Base-by-base conservation (phyloP, 148 eudicot genomes). In the Cornus florida region DNA sequence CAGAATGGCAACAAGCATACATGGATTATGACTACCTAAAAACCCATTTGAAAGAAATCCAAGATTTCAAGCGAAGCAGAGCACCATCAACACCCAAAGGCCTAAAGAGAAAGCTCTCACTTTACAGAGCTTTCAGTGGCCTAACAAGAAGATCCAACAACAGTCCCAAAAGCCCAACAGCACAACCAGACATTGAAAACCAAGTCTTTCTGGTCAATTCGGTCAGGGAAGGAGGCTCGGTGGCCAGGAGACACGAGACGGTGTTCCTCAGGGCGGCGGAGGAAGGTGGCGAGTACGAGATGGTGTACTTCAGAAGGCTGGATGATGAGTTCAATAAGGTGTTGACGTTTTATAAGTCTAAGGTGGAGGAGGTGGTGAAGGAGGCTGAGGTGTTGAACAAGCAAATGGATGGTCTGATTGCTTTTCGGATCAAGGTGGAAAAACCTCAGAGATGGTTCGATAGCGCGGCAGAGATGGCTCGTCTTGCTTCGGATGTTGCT, bases 381-480 rank as follows among this genome's bases (percentile, higher is more conserved):
- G 70, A 79, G 16, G 89, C 89, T 0, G 85, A 71, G 32, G 41
- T 74, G 71, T 43, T 84, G 81, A 80, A 56, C 39, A 81, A 46
- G 13, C 87, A 87, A 59, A 87, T 84, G 89, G 82, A 87, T 77
- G 89, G 85, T 8, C 74, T 87, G 46, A 84, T 87, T 76, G 87
- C 87, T 79, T 66, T 87, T 12, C 20, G 89, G 75, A 72, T 82
- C 13, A 82, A 43, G n/a, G 85, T 84, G 17, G 83, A 79, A 32
- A 19, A 80, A 3, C 87, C 85, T 38, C 73, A 22, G 32, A n/a
- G 4, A 3, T 7, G 41, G 72, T 53, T 32, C 7, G 67, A 77
- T 33, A 5, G 46, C 2, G 22, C 48, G 6, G 73, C 28, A 1
- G 67, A 77, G 71, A 33, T 77, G 17, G 60, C 32, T 64, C 68